Percentiles rank a stretch among this genome's conserved stretches.
Conservation (phyloP, 1,139 yeast species). For the Saccharomyces uvarum region DNA sequence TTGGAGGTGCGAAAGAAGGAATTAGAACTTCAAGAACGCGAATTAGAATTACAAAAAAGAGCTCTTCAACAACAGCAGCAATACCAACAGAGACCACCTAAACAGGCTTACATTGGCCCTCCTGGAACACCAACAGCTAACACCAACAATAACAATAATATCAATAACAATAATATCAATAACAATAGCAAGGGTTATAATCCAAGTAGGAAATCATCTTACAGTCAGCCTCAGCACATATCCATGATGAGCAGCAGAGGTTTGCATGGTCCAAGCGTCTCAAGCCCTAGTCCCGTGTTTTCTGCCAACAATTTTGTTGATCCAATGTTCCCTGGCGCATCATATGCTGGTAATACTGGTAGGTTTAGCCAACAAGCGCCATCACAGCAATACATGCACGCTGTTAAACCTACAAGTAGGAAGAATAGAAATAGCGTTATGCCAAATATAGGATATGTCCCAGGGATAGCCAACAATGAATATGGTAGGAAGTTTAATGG, state of each 20-base stretch:
- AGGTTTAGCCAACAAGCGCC: slow-evolving; percentile 7
- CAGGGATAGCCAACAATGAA: slow-evolving; percentile 19
- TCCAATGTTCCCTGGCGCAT: slow-evolving; percentile 14
- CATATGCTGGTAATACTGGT: slow-evolving; percentile 8
- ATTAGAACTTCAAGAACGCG: slow-evolving; percentile 36
- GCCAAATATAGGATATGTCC: slow-evolving; percentile 28
- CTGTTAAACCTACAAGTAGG: slow-evolving; percentile 29
- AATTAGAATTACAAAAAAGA: slow-evolving; percentile 32
- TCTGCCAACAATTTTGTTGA: slow-evolving; percentile 16
- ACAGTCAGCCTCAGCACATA: slow-evolving; percentile 15
- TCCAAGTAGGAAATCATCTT: slow-evolving; percentile 15
- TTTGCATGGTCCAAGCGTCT: slow-evolving; percentile 26
- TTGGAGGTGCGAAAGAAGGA: slow-evolving; percentile 39
- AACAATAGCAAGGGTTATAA: not conserved
- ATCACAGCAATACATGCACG: slow-evolving; percentile 11
- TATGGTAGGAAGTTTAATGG: slow-evolving; percentile 9
- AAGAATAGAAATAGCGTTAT: slow-evolving; percentile 28
- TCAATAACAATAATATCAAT: not conserved
- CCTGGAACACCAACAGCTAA: slow-evolving; percentile 7
- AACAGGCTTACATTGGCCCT: not conserved
- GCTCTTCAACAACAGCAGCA: slow-evolving; percentile 19
- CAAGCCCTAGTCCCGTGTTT: slow-evolving; percentile 7
- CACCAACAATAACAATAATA: slow-evolving; percentile 1
- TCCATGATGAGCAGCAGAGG: slow-evolving; percentile 11
- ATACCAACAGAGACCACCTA: not conserved